A percentile compares a stretch with the other conserved stretches of the same genome.
Conservation (phyloP, 169 alveolate genomes). For the Blepharisma undulans region DNA sequence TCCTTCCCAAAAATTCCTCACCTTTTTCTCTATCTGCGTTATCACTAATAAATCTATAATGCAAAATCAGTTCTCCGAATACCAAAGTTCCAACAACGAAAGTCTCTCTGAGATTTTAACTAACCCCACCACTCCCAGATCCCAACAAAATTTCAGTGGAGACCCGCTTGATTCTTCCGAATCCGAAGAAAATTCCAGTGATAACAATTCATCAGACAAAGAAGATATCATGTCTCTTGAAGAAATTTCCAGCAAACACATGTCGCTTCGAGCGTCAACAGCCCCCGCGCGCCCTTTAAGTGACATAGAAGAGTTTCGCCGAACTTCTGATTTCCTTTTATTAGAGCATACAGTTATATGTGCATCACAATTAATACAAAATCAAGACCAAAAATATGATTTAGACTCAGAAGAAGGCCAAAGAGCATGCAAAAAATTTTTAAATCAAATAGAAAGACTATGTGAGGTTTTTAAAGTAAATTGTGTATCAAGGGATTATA, state of each 20-base stretch:
- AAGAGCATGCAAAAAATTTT: conserved; percentile 64
- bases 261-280: conserved; percentile 60
- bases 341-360: conserved; percentile 68
- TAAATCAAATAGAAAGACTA: conserved; percentile 65
- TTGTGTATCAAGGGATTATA: conserved; percentile 59
- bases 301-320: conserved; percentile 76
- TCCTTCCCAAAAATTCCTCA: background rate
- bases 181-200: background rate
- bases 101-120: background rate
- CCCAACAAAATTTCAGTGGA: background rate
- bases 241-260: conserved; percentile 15
- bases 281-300: conserved; percentile 80
- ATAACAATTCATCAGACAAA: background rate
- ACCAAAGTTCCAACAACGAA: background rate
- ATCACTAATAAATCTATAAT: background rate
- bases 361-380: conserved; percentile 60
- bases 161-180: background rate
- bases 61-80: background rate
- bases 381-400: conserved; percentile 69
- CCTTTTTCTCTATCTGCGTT: background rate
- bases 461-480: conserved; percentile 58
- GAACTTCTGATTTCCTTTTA: conserved; percentile 61
- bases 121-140: background rate
- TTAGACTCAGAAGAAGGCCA: conserved; percentile 76
- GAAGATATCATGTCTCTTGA: background rate